A percentile compares a stretch with the other conserved stretches of the same genome.
phyloP scores from a whole-genome alignment of 208 protist species.

The Acanthamoeba culbertsoni region DNA sequence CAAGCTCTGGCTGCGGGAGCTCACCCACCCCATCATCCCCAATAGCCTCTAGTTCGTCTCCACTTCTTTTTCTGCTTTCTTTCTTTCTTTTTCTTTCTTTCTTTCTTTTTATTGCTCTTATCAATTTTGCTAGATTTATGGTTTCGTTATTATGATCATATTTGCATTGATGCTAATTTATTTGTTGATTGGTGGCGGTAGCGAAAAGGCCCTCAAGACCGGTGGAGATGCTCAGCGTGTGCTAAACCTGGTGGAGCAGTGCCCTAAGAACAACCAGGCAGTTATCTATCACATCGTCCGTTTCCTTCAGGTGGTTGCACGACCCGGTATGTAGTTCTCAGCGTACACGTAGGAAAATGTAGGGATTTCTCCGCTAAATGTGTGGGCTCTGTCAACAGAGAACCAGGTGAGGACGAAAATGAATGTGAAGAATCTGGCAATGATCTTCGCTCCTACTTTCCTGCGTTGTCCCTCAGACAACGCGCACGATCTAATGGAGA shows the following conservation, averaged over 20 bases:
- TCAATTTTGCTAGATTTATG: too few species aligned
- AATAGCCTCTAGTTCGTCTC: background rate
- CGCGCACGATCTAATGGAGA: background rate
- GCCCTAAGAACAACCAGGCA: background rate
- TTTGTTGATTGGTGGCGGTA: background rate
- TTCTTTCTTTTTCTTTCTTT: too few species aligned
- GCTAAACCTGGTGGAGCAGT: background rate
- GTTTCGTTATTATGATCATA: too few species aligned
- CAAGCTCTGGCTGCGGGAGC: conserved; percentile 30
- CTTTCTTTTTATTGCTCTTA: too few species aligned
- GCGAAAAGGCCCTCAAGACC: background rate
- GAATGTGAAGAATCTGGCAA: conserved; percentile 48
- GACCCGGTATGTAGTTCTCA: background rate
- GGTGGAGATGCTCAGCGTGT: background rate
- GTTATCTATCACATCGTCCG: background rate
- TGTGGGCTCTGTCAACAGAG: background rate
- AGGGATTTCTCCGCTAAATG: background rate
- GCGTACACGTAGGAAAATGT: background rate
- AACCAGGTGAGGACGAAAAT: background rate
- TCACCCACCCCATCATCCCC: background rate
- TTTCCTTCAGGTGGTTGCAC: background rate
- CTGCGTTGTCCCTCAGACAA: conserved; percentile 27
- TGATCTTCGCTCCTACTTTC: conserved; percentile 58
- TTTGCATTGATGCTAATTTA: too few species aligned
- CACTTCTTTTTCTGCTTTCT: background rate